Conservation (phyloP, 1,284 basidiomycete species). For the Irpex lacteus region DNA sequence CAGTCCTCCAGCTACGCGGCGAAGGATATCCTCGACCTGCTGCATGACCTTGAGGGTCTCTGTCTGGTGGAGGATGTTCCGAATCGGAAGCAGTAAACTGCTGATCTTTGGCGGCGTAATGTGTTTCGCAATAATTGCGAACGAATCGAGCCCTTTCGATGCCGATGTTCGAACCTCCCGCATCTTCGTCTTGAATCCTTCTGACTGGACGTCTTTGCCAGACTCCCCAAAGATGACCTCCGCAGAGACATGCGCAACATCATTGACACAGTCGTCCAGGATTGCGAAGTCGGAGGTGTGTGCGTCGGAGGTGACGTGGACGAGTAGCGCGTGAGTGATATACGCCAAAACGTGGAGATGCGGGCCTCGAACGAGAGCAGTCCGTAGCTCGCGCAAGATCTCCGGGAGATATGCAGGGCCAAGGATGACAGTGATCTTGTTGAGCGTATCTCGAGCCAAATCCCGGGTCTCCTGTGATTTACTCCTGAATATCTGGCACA, state of each 20-base stretch:
- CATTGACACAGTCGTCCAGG: conserved; percentile 78
- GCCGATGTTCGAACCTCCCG: conserved; percentile 82
- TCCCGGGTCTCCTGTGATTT: conserved; percentile 95
- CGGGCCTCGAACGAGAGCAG: conserved; percentile 85
- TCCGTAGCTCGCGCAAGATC: conserved; percentile 79
- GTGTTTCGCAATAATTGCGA: conserved; percentile 75
- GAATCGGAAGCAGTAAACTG: conserved; percentile 76
- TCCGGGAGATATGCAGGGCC: conserved; percentile 76
- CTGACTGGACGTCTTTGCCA: conserved; percentile 84
- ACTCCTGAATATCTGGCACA: conserved; percentile 88
- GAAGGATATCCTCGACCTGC: conserved; percentile 86
- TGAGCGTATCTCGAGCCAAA: conserved; percentile 81
- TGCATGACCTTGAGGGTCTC: conserved; percentile 82
- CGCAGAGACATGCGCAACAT: conserved; percentile 79
- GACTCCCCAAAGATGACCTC: conserved; percentile 97
- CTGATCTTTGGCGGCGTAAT: conserved; percentile 78
- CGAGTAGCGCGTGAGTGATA: conserved; percentile 80
- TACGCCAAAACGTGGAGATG: conserved; percentile 93
- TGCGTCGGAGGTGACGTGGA: conserved; percentile 71
- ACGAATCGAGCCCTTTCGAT: conserved; percentile 82
- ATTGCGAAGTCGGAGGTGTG: conserved; percentile 50
- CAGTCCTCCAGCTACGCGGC: conserved; percentile 81
- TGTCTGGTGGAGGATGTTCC: conserved; percentile 86
- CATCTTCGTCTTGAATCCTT: conserved; percentile 95
- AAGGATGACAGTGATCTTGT: conserved; percentile 76